These are phyloP conservation scores for Mycena citricolor DNA, from an alignment of 1,284 basidiomycete species.

Conservation along the genomic window DNA sequence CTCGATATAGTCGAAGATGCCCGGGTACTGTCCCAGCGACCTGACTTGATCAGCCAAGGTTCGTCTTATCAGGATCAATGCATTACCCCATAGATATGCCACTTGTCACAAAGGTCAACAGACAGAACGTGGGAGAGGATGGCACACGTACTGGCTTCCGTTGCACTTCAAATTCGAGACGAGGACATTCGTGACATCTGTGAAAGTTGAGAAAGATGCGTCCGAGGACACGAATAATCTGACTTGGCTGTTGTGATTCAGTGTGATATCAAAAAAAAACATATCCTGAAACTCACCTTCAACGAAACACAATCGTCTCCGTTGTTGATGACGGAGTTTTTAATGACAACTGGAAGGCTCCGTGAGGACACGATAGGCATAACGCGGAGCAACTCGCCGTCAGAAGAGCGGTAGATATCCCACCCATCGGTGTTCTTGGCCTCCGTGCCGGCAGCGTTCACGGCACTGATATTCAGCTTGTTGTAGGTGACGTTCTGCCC, in stretches of 20 bases:
- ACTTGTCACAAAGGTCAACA: conserved; percentile 31
- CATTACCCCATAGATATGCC: conserved; percentile 61
- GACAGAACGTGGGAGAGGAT: too few relatives aligned
- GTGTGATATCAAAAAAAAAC: not conserved
- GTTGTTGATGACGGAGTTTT: conserved; percentile 53
- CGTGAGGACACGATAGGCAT: too few relatives aligned
- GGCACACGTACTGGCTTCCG: conserved; percentile 48
- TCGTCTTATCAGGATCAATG: too few relatives aligned
- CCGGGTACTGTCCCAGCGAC: conserved; percentile 53
- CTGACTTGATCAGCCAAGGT: too few relatives aligned
- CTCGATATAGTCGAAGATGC: conserved; percentile 59
- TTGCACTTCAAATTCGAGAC: conserved; percentile 60
- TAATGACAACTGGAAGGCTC: conserved; percentile 48
- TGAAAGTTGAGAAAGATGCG: too few relatives aligned
- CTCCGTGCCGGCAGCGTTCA: conserved; percentile 41
- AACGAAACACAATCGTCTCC: conserved; percentile 66
- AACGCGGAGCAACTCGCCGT: too few relatives aligned
- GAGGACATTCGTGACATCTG: conserved; percentile 52
- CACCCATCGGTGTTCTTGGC: conserved; percentile 60
- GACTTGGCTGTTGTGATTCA: too few relatives aligned
- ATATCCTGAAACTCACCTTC: conserved; percentile 53
- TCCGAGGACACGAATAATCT: too few relatives aligned
- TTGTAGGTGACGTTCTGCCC: conserved; percentile 45
- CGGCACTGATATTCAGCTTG: conserved; percentile 43
- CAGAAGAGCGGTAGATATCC: too few relatives aligned